Conservation (phyloP, 768 basidiomycete genomes). For the Termitomyces sp. region DNA sequence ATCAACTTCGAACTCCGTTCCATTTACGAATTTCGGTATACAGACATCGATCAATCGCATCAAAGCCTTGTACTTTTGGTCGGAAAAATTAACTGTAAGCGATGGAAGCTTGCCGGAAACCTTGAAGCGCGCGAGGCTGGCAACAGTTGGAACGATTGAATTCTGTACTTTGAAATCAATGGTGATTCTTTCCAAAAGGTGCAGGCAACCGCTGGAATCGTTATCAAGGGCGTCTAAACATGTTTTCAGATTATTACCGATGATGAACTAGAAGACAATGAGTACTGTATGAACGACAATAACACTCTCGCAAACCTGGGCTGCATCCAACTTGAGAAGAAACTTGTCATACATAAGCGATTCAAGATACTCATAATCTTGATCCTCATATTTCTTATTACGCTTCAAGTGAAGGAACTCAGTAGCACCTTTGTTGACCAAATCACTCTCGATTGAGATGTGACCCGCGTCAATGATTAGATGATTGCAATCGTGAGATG, state of each 20-base stretch:
- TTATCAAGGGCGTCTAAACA: slow-evolving; percentile 77
- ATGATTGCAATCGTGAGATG: slow-evolving; percentile 72
- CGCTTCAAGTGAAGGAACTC: slow-evolving; percentile 78
- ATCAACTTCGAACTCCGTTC: slow-evolving; percentile 15
- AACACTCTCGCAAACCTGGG: slow-evolving; percentile 58
- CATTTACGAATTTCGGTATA: slow-evolving; percentile 75
- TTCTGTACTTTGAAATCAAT: slow-evolving; percentile 87
- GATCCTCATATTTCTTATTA: slow-evolving; percentile 77
- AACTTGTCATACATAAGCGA: slow-evolving; percentile 95
- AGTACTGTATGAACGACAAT: slow-evolving; percentile 6
- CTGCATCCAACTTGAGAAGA: slow-evolving; percentile 73
- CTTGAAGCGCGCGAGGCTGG: slow-evolving; percentile 84
- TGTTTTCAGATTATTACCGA: slow-evolving; percentile 77
- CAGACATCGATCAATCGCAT: slow-evolving; percentile 91
- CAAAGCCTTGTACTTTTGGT: slow-evolving; percentile 84
- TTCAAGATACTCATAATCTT: slow-evolving; percentile 82
- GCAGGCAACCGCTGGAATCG: slow-evolving; percentile 54
- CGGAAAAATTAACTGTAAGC: slow-evolving; percentile 85
- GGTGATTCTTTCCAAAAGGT: slow-evolving; percentile 89
- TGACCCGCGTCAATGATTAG: slow-evolving; percentile 95
- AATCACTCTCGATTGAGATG: slow-evolving; percentile 86
- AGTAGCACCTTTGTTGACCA: slow-evolving; percentile 79
- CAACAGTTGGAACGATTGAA: slow-evolving; percentile 83
- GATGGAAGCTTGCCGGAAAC: slow-evolving; percentile 84
- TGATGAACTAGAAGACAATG: slow-evolving; percentile 71